These are phyloP conservation scores for Colletotrichum costaricense DNA, from an alignment of 2,329 filamentous ascomycete genomes.

Conservation along the genomic window DNA sequence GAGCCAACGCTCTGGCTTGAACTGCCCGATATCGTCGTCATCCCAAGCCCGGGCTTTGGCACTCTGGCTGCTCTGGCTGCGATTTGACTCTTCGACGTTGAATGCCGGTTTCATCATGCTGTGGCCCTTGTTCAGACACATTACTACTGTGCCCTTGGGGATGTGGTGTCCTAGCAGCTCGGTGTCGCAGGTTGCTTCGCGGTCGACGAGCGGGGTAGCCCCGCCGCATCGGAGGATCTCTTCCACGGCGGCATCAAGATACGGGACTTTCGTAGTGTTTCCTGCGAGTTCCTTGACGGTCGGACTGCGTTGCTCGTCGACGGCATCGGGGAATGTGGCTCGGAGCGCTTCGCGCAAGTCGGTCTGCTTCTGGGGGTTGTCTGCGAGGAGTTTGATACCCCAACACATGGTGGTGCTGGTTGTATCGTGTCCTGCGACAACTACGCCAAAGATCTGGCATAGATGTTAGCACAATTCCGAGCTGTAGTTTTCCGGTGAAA, in stretches of 20 bases:
- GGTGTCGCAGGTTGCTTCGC: conserved; percentile 46
- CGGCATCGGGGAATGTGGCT: conserved; percentile 30
- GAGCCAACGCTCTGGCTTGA: conserved; percentile 53
- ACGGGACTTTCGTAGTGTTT: conserved; percentile 40
- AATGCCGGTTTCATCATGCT: conserved; percentile 43
- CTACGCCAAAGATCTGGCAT: conserved; percentile 40
- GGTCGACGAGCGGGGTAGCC: conserved; percentile 44
- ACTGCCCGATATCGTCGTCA: conserved; percentile 43
- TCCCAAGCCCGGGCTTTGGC: conserved; percentile 45
- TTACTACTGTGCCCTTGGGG: conserved; percentile 48
- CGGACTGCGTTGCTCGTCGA: conserved; percentile 40
- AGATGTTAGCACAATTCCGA: neutral
- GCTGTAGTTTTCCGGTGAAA: neutral
- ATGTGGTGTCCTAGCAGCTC: conserved; percentile 46
- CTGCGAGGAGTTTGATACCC: conserved; percentile 40
- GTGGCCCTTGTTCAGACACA: conserved; percentile 42
- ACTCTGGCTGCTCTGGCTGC: conserved; percentile 40
- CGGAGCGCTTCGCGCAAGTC: conserved; percentile 20
- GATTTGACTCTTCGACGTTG: conserved; percentile 41
- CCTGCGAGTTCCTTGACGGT: conserved; percentile 43
- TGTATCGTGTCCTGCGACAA: conserved; percentile 45
- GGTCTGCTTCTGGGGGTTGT: conserved; percentile 13
- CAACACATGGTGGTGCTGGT: conserved; percentile 43
- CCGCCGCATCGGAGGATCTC: conserved; percentile 48
- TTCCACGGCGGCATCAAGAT: conserved; percentile 51